Evolutionary conservation across 768 basidiomycete genomes (phyloP).

Genomic region (Lactarius evosmus): DNA sequence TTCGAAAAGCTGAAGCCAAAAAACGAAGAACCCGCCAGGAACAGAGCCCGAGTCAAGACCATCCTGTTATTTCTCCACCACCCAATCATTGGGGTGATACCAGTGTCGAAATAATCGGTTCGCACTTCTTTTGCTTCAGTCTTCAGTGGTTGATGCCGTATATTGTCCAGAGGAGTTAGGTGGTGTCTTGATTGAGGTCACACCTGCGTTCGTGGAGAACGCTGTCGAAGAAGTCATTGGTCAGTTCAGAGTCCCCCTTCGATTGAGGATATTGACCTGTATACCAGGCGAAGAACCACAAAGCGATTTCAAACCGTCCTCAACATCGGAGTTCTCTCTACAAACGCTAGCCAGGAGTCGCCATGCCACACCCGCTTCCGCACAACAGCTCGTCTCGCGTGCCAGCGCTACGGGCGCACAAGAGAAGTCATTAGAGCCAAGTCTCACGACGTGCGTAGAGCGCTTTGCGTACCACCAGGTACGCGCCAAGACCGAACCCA

Average conservation of each 20-base stretch:
- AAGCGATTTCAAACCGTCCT: not conserved
- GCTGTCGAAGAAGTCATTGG: constrained; percentile 28
- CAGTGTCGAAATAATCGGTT: not conserved
- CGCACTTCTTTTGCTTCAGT: not conserved
- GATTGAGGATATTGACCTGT: not conserved
- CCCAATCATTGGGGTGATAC: not conserved
- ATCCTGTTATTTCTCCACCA: not conserved
- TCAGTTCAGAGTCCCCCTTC: constrained; percentile 6
- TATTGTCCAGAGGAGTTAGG: not conserved
- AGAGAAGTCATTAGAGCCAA: constrained; percentile 5
- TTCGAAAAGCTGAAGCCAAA: constrained; percentile 28
- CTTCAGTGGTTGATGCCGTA: not conserved
- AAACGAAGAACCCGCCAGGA: constrained; percentile 29
- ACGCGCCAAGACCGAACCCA: not conserved
- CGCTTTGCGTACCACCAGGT: constrained; percentile 15
- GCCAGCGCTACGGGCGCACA: not conserved
- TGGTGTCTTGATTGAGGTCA: not conserved
- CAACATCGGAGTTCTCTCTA: not conserved
- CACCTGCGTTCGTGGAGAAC: not conserved
- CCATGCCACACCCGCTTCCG: not conserved
- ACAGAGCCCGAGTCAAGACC: not conserved
- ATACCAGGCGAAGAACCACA: not conserved
- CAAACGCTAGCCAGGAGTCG: not conserved
- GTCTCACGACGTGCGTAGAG: constrained; percentile 1
- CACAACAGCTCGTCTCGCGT: not conserved